A percentile compares a stretch with the other conserved stretches of the same genome.
phyloP scores from a whole-genome alignment of 257 asterid genomes.

The Catharanthus roseus region DNA sequence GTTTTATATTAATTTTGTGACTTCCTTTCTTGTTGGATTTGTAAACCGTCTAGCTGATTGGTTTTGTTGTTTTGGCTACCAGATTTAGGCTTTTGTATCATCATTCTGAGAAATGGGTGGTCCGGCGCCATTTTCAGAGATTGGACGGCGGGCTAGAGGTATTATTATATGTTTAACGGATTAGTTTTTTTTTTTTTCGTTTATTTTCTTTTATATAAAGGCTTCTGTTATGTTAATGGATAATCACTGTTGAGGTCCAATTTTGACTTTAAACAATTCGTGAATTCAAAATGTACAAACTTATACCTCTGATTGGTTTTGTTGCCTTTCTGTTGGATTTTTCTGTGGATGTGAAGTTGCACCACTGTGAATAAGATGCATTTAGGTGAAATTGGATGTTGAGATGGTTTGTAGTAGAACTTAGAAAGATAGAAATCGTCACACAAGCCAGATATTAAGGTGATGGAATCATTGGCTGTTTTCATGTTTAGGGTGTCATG shows the following conservation, averaged over 20 bases:
- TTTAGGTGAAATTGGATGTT: neutral
- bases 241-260: neutral
- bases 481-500: neutral
- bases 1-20: neutral
- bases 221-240: neutral
- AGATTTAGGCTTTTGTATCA: neutral
- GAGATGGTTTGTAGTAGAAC: neutral
- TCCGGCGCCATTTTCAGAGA: slow-evolving; percentile 75
- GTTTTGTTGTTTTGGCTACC: neutral
- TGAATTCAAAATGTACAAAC: neutral
- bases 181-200: neutral
- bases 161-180: neutral
- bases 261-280: neutral
- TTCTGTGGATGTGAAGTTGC: neutral
- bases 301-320: no score
- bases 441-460: neutral
- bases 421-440: neutral
- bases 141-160: slow-evolving; percentile 86
- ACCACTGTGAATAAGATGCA: neutral
- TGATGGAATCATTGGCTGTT: neutral
- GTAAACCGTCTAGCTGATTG: neutral
- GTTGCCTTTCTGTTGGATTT: neutral
- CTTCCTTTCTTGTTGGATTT: neutral
- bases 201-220: no score
- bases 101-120: slow-evolving; percentile 41